Percentiles rank a stretch among this genome's conserved stretches.
Conservation (phyloP, 371 early-diverging fungal species). For the Lichtheimia corymbifera region DNA sequence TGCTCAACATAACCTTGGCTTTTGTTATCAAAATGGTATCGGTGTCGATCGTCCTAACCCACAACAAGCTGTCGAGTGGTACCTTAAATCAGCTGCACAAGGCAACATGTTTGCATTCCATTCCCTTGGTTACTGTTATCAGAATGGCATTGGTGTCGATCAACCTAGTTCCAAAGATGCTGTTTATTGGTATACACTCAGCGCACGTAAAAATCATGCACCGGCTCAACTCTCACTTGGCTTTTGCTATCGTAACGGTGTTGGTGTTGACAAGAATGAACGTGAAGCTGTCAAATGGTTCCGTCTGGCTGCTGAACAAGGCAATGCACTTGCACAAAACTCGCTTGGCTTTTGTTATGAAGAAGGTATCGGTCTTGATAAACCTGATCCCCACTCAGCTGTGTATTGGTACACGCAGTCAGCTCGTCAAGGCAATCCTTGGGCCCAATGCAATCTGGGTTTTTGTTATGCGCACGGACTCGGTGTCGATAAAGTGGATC, state of each 20-base stretch:
- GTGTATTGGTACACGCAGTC: constrained; percentile 81
- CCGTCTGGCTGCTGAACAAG: constrained; percentile 64
- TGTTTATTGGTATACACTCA: constrained; percentile 71
- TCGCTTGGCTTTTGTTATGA: constrained; percentile 86
- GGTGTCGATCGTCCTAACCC: constrained; percentile 63
- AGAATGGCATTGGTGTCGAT: constrained; percentile 81
- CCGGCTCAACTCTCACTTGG: constrained; percentile 80
- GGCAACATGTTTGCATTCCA: constrained; percentile 80
- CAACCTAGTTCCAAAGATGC: constrained; percentile 66
- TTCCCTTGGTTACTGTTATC: constrained; percentile 88
- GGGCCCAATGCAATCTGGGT: constrained; percentile 89
- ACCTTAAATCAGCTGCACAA: constrained; percentile 67
- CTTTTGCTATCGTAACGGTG: constrained; percentile 77
- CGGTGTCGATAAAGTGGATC: constrained; percentile 59
- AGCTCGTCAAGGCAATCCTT: constrained; percentile 80
- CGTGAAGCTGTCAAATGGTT: constrained; percentile 72
- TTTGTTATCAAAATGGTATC: constrained; percentile 82
- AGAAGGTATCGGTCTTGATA: constrained; percentile 71
- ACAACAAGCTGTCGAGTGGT: constrained; percentile 71
- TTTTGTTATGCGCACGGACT: constrained; percentile 86
- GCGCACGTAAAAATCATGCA: constrained; percentile 68
- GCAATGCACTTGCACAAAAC: constrained; percentile 78
- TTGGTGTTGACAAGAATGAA: constrained; percentile 69
- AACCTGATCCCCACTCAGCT: constrained; percentile 64
- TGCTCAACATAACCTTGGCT: constrained; percentile 86